Base-by-base conservation (phyloP, 306 rosid genomes). In the Heteromeles arbutifolia region DNA sequence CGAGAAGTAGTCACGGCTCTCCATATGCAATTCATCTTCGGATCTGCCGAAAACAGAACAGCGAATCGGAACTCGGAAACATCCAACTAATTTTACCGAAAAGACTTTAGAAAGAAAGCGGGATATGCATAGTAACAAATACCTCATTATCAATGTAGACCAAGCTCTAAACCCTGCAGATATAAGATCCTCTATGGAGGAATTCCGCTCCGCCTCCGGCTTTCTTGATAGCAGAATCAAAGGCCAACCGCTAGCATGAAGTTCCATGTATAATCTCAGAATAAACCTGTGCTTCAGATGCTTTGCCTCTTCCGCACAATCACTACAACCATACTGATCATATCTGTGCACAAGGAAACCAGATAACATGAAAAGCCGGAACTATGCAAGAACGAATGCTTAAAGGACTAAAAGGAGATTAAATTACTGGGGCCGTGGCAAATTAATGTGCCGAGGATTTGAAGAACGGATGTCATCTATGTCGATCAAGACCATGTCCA, bases 121-220 rank as follows among this genome's bases (percentile, higher is more conserved):
- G 1, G 7, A 10, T 4, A 11, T 22, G 28, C 17, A 58, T 4
- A 2, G 14, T 5, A 58, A 17, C 54, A 50, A 48, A 17, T 88
- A 93, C 98, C 98, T 86, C 98, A 93, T 86, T 53, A 89, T 71
- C 90, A 93, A 80, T 65, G 85, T 80, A 25, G 86, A 85, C 96
- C 96, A 84, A 59, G 67, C 88, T 41, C 78, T 83, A 67, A 64
- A 87, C 37, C 98, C 98, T 4, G 85, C 84, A 58, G 93, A 77
- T 72, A 74, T 29, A 80, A 93, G 97, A 69, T 62, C 74, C 76
- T 85, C 81, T 65, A 53, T 71, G 64, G 91, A 87, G 77, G 80
- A 70, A 69, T 89, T 88, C 74, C 78, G 78, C 69, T 72, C 77
- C 41, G 65, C 83, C 64, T 39, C 82, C 18, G 88, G 75, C 61